Percentiles rank a stretch among this genome's conserved stretches.
These are phyloP conservation scores for Phytophthora idaei DNA, from an alignment of 352 stramenopile genomes.

Conservation along the genomic window DNA sequence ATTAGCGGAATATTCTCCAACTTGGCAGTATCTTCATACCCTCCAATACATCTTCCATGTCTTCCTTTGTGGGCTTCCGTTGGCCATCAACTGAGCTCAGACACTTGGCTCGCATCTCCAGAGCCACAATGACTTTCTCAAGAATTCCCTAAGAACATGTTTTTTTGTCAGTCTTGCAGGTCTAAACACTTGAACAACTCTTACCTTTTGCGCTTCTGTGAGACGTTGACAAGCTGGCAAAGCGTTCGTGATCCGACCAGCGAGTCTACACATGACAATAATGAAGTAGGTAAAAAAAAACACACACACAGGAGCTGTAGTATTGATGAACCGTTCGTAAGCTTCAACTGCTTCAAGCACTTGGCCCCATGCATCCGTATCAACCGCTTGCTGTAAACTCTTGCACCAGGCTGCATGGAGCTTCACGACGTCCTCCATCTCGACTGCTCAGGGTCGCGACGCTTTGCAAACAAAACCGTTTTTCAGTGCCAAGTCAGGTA, in stretches of 20 bases:
- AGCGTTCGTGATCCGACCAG: conserved; percentile 40
- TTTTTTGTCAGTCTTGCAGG: background rate
- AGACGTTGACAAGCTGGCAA: conserved; percentile 51
- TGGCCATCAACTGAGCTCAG: conserved; percentile 66
- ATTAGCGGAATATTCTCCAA: background rate
- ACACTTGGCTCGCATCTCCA: conserved; percentile 61
- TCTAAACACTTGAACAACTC: background rate
- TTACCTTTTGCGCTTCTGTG: conserved; percentile 45
- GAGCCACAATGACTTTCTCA: conserved; percentile 46
- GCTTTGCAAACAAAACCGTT: conserved; percentile 16
- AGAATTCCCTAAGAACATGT: conserved; percentile 30
- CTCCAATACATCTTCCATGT: conserved; percentile 67
- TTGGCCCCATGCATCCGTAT: conserved; percentile 73
- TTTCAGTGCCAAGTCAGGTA: background rate
- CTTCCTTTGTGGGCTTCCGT: conserved; percentile 63
- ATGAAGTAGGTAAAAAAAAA: background rate
- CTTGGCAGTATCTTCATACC: conserved; percentile 30
- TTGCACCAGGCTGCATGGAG: conserved; percentile 61
- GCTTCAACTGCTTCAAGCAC: conserved; percentile 79
- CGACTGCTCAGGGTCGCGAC: conserved; percentile 12
- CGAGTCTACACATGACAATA: conserved; percentile 36
- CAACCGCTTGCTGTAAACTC: conserved; percentile 58
- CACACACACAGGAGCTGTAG: background rate
- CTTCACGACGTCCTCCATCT: conserved; percentile 56
- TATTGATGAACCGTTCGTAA: conserved; percentile 58